phyloP scores from a whole-genome alignment of 371 early-diverging fungal species.

The Mortierella sp. region DNA sequence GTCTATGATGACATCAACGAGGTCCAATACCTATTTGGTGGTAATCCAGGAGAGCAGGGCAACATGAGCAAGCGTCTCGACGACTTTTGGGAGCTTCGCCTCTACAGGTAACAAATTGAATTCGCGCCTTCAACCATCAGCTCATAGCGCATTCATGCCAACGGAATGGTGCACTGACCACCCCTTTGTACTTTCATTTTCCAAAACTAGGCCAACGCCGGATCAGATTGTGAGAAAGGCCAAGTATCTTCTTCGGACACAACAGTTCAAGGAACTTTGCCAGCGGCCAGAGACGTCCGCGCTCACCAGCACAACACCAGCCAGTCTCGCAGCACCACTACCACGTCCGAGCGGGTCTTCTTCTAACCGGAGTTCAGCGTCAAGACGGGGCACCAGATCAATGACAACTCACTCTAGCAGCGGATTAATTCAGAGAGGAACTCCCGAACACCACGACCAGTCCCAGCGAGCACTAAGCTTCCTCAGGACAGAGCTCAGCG shows the following conservation, averaged over 20 bases:
- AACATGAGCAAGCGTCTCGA: constrained; percentile 74
- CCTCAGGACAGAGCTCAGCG: constrained; percentile 73
- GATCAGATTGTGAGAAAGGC: constrained; percentile 72
- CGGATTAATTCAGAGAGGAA: constrained; percentile 32
- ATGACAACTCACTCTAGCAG: background rate
- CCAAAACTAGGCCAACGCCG: constrained; percentile 67
- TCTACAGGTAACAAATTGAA: constrained; percentile 67
- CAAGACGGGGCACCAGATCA: background rate
- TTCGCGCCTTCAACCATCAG: background rate
- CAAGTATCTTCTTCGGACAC: constrained; percentile 75
- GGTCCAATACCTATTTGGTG: constrained; percentile 89
- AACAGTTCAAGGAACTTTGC: constrained; percentile 79
- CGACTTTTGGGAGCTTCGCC: constrained; percentile 88
- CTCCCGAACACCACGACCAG: constrained; percentile 45
- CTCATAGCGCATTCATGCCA: background rate
- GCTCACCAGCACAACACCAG: constrained; percentile 42
- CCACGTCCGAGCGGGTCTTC: background rate
- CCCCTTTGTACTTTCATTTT: background rate
- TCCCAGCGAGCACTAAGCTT: constrained; percentile 75
- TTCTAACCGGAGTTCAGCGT: background rate
- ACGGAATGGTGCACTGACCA: background rate
- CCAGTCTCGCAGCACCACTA: background rate
- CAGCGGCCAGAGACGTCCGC: constrained; percentile 41
- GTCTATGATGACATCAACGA: constrained; percentile 76
- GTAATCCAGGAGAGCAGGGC: constrained; percentile 82